phyloP scores from a whole-genome alignment of 148 eudicot genomes.

The Camellia japonica region DNA sequence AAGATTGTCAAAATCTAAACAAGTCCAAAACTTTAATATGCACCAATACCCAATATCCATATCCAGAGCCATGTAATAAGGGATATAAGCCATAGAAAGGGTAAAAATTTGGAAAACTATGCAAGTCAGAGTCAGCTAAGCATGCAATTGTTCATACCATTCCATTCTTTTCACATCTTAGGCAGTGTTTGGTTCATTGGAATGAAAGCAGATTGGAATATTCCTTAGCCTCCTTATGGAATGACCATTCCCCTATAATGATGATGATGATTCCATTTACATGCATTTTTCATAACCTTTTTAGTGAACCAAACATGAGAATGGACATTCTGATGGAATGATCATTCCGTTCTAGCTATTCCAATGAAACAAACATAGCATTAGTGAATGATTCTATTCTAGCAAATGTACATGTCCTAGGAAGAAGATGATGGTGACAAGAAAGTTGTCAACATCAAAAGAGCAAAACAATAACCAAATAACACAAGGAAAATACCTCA shows the following conservation, averaged over 20 bases:
- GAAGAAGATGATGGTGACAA: background rate
- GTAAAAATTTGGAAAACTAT: background rate
- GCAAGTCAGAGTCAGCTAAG: background rate
- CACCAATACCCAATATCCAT: background rate
- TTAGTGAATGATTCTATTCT: background rate
- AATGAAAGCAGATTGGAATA: too few species aligned
- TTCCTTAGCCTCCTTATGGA: too few species aligned
- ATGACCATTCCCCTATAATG: too few species aligned
- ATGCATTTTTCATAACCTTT: too few species aligned
- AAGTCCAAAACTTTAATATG: background rate
- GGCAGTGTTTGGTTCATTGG: too few species aligned
- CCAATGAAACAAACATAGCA: too few species aligned
- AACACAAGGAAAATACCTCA: slow-evolving; percentile 46
- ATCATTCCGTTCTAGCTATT: too few species aligned
- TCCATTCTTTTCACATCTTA: background rate
- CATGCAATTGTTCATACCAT: background rate
- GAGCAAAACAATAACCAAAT: background rate
- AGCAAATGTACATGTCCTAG: background rate
- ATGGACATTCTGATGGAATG: too few species aligned
- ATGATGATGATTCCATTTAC: too few species aligned
- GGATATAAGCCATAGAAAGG: background rate
- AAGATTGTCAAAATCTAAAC: background rate
- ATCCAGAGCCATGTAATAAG: background rate
- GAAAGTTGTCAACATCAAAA: background rate
- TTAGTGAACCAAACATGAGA: too few species aligned